A percentile compares a stretch with the other conserved stretches of the same genome.
phyloP scores from a whole-genome alignment of 208 protist species.

The Trypanosoma mega region DNA sequence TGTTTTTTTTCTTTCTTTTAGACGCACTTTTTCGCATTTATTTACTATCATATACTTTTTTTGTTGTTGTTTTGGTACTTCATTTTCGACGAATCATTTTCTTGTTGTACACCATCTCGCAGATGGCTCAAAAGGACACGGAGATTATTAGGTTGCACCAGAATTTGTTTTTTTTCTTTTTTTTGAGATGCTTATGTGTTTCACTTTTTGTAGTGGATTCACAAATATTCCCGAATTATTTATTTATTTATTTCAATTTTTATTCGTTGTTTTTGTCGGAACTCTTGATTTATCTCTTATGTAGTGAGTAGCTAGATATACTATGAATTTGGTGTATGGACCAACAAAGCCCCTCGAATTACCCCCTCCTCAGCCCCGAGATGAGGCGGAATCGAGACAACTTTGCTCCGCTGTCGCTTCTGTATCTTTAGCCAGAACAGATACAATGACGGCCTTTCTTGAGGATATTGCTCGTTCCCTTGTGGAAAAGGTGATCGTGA shows the following conservation, averaged over 20 bases:
- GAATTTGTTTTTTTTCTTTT: conserved; percentile 9
- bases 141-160: not conserved
- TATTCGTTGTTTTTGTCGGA: not conserved
- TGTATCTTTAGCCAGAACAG: not conserved
- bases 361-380: conserved; percentile 16
- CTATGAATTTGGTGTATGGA: conserved; percentile 25
- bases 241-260: not conserved
- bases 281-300: not conserved
- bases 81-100: no score
- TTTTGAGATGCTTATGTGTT: not conserved
- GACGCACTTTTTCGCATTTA: no score
- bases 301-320: not conserved
- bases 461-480: conserved; percentile 21
- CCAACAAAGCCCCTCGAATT: conserved; percentile 33
- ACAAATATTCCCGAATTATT: not conserved
- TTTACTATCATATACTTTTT: conserved; percentile 11
- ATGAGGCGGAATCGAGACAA: conserved; percentile 22
- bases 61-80: not conserved
- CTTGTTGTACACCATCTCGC: no score
- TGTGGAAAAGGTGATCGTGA: conserved; percentile 4
- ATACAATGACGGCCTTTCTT: conserved; percentile 1
- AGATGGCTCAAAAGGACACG: not conserved
- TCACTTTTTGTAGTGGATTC: not conserved
- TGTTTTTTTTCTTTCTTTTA: no score
- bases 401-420: conserved; percentile 3